Evolutionary conservation across 2,329 filamentous ascomycete genomes (phyloP).

Genomic region (Fusarium beomiforme): DNA sequence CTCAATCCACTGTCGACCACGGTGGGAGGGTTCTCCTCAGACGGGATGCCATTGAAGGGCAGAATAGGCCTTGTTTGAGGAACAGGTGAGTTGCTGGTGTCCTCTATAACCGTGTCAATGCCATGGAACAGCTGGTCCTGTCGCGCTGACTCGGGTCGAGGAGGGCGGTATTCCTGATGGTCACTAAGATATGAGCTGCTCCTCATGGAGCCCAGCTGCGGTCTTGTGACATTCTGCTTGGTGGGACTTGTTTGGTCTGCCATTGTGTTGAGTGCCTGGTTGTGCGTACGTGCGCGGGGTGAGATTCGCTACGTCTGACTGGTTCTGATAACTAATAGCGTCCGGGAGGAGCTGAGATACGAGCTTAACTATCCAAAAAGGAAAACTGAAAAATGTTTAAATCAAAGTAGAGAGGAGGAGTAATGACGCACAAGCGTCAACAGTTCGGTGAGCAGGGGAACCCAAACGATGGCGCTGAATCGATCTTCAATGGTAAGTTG

Average conservation of each 20-base stretch:
- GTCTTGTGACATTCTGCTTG: conserved; percentile 52
- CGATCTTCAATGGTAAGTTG: conserved; percentile 28
- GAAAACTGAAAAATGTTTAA: conserved; percentile 1
- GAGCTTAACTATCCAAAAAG: background rate
- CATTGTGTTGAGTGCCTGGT: conserved; percentile 40
- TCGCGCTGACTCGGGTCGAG: conserved; percentile 61
- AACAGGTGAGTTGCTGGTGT: conserved; percentile 53
- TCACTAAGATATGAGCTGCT: conserved; percentile 71
- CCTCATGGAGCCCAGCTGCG: conserved; percentile 63
- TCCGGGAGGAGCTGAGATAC: background rate
- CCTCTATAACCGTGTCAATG: conserved; percentile 73
- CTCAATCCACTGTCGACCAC: conserved; percentile 71
- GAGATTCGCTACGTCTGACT: conserved; percentile 26
- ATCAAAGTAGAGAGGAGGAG: background rate
- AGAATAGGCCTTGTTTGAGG: conserved; percentile 54
- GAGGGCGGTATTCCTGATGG: conserved; percentile 71
- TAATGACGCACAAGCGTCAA: background rate
- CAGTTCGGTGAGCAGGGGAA: conserved; percentile 9
- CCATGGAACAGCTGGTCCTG: conserved; percentile 62
- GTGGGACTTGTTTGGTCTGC: conserved; percentile 45
- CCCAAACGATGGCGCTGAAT: conserved; percentile 15
- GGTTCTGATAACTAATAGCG: background rate
- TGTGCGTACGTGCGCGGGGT: conserved; percentile 17
- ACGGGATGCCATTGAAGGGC: conserved; percentile 69
- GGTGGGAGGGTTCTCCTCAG: conserved; percentile 65